Evolutionary conservation across 2,329 filamentous ascomycete species (phyloP), one percentile per base, ranked within the genome.

Genomic region (Fusarium pseudocircinatum): DNA sequence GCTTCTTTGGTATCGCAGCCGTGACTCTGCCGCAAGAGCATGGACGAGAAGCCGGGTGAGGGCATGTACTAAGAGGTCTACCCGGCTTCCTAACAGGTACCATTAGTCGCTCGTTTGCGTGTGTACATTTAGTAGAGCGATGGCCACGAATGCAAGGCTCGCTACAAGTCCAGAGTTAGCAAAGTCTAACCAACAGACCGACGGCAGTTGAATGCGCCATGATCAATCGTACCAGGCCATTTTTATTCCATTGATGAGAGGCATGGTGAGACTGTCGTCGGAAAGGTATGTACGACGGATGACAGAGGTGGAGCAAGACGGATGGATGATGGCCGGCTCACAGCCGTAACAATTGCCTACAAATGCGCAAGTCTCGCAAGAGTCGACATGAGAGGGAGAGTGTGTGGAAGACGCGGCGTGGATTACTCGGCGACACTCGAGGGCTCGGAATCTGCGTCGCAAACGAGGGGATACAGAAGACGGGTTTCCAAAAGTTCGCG

Each of bases 131-230:
- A 59, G 92, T 93, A 36, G 92, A 94, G 76, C 92, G 90, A 81
- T 94, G 92, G 63, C 92, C 92, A 78, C 92, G 90, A 75, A 94
- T 94, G 80, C 92, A 94, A 78, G 92, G 91, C 85, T 90, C 90
- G 82, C 92, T 94, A 60, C 32, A 50, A 54, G 56, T 40, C n/a
- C 36, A 54, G 14, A 43, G 69, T 78, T 34, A 78, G 75, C 47
- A 39, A 57, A 36, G 32, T 52, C 32, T 47, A 12, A 44, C n/a
- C 32, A 50, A 8, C 13, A 49, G 24, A 37, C 24, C 65, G 44
- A 42, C 28, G 30, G 42, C 46, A 43, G 32, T 44, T 32, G 43
- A 34, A 13, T 16, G 49, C 26, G 18, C 42, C 47, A 36, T 49
- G 26, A 39, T 20, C 20, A 42, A 62, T 85, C 91, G 78, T 87